Evolutionary conservation across 306 rosid genomes (phyloP).

Genomic region (Dryas drummondii): DNA sequence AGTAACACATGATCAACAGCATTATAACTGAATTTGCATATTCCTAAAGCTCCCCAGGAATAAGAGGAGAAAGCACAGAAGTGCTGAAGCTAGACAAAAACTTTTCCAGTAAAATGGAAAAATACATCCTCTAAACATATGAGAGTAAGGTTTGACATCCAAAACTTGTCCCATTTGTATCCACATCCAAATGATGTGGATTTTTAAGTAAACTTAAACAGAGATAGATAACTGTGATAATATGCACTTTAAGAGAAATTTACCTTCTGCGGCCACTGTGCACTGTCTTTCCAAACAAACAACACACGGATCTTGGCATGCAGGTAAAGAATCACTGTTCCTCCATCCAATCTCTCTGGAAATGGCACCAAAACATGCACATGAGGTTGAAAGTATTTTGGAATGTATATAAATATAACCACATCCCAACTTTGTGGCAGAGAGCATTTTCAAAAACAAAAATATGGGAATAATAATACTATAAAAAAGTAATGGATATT

Average conservation of each 20-base stretch:
- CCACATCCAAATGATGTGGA: background rate
- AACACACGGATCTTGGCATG: slow-evolving; percentile 82
- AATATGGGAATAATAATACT: background rate
- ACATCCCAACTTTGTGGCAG: slow-evolving; percentile 2
- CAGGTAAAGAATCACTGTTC: slow-evolving; percentile 50
- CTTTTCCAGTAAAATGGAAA: background rate
- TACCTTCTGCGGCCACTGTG: slow-evolving; percentile 92
- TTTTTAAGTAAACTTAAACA: background rate
- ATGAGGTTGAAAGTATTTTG: background rate
- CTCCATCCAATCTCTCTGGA: slow-evolving; percentile 93
- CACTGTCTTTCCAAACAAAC: slow-evolving; percentile 95
- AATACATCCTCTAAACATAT: background rate
- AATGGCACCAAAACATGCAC: slow-evolving; percentile 22
- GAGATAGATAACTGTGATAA: background rate
- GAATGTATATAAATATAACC: slow-evolving; percentile 15
- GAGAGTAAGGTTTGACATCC: background rate
- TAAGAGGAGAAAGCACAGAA: background rate
- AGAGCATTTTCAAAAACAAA: background rate
- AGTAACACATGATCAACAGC: background rate
- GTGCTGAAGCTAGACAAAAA: background rate
- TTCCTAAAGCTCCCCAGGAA: background rate
- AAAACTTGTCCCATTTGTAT: background rate
- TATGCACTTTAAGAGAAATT: background rate
- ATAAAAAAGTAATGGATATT: too few species aligned
- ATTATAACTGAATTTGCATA: background rate